phyloP scores from a whole-genome alignment of 1,284 basidiomycete genomes.

The Ustilago sp. region DNA sequence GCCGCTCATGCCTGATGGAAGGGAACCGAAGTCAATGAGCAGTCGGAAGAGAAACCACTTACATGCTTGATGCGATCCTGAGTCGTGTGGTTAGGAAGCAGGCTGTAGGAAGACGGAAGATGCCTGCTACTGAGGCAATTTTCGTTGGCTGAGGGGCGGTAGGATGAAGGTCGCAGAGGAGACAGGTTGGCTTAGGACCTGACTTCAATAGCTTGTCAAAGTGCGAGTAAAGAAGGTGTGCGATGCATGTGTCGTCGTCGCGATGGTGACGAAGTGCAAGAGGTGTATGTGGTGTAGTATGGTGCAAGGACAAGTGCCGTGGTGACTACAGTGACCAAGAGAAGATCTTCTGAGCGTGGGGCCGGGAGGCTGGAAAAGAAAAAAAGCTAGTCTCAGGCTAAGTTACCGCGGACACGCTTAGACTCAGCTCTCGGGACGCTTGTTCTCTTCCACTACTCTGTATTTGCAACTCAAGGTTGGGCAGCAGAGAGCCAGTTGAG shows the following conservation, averaged over 20 bases:
- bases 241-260: constrained; percentile 13
- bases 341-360: constrained; percentile 31
- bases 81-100: constrained; percentile 11
- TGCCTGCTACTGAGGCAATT: constrained; percentile 27
- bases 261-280: constrained; percentile 18
- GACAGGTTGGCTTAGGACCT: constrained; percentile 49
- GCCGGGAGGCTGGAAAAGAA: constrained; percentile 1
- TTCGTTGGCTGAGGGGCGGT: constrained; percentile 24
- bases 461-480: neutral
- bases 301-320: neutral
- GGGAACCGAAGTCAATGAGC: neutral
- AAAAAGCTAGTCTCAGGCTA: neutral
- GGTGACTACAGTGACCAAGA: neutral
- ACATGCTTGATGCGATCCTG: constrained; percentile 19
- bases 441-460: neutral
- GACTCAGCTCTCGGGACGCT: neutral
- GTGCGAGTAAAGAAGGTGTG: constrained; percentile 5
- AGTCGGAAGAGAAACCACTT: constrained; percentile 3
- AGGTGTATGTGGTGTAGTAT: constrained; percentile 19
- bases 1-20: neutral
- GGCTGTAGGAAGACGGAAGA: constrained; percentile 19
- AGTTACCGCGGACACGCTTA: neutral
- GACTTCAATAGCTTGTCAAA: constrained; percentile 20
- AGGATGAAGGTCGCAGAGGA: constrained; percentile 19
- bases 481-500: neutral